Conservation (phyloP, 1,139 yeast genomes). For the Lodderomyces orthopsilosis region DNA sequence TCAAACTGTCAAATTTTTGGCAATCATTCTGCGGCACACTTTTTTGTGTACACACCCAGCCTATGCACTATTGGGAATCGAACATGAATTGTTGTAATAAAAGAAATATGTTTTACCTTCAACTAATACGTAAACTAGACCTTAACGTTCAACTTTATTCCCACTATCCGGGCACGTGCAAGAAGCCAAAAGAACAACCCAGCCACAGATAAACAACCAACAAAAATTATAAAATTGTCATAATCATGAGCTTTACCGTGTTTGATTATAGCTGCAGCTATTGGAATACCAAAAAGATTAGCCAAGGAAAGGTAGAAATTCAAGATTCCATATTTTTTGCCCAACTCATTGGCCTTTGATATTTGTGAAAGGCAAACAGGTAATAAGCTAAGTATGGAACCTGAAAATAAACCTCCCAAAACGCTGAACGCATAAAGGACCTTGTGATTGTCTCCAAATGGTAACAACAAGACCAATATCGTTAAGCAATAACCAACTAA, state of each 20-base stretch:
- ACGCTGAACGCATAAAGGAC: slow-evolving; percentile 36
- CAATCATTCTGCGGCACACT: too few relatives aligned
- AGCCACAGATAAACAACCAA: slow-evolving; percentile 29
- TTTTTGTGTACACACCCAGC: too few relatives aligned
- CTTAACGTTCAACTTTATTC: slow-evolving; percentile 30
- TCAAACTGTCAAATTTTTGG: too few relatives aligned
- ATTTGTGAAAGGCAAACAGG: slow-evolving; percentile 43
- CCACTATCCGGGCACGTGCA: slow-evolving; percentile 34
- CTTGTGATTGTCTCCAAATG: slow-evolving; percentile 33
- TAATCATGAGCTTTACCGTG: slow-evolving; percentile 30
- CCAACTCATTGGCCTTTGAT: slow-evolving; percentile 37
- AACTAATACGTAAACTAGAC: too few relatives aligned
- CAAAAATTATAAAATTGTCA: slow-evolving; percentile 33
- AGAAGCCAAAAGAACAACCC: slow-evolving; percentile 34
- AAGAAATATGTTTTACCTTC: too few relatives aligned
- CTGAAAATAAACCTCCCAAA: slow-evolving; percentile 33
- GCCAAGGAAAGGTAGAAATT: slow-evolving; percentile 40
- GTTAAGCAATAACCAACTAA: slow-evolving; percentile 28
- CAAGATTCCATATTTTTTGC: slow-evolving; percentile 41
- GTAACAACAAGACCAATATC: slow-evolving; percentile 37
- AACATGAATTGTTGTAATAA: too few relatives aligned
- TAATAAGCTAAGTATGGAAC: slow-evolving; percentile 31
- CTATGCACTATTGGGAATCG: too few relatives aligned
- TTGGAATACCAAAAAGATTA: slow-evolving; percentile 41
- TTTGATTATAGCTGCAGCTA: slow-evolving; percentile 44